phyloP scores from a whole-genome alignment of 176 grass and related monocot species.

The Triticum timopheevii region DNA sequence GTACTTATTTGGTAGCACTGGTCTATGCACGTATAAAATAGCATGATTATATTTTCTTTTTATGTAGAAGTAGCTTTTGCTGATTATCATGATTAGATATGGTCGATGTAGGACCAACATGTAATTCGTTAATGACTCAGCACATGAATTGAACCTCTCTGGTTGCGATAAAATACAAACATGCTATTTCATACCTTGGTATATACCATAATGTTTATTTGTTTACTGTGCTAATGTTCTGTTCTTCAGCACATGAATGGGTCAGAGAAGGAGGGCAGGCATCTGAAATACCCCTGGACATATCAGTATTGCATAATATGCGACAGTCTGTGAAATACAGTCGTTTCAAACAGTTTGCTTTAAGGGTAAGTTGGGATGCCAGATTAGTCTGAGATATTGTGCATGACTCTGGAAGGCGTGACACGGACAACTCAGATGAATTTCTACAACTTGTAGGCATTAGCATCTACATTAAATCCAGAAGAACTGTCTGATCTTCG shows the following conservation, averaged over 20 bases:
- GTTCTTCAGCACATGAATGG: constrained; percentile 81
- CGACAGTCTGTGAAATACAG: constrained; percentile 95
- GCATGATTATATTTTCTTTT: background rate
- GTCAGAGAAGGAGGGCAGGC: constrained; percentile 92
- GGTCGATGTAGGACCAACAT: background rate
- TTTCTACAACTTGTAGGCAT: constrained; percentile 58
- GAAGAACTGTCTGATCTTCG: constrained; percentile 79
- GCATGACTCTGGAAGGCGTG: background rate
- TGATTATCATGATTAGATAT: constrained; percentile 13
- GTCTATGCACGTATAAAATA: background rate
- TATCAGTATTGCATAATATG: constrained; percentile 92
- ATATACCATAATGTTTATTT: background rate
- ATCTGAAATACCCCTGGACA: constrained; percentile 88
- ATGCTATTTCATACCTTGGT: background rate
- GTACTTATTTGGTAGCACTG: constrained; percentile 1
- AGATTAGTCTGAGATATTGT: background rate
- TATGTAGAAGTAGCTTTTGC: constrained; percentile 11
- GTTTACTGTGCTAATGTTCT: constrained; percentile 18
- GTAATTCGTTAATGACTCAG: background rate
- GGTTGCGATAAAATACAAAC: background rate
- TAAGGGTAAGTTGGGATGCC: constrained; percentile 56
- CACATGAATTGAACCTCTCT: background rate
- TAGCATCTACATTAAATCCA: constrained; percentile 76
- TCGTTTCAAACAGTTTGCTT: constrained; percentile 97
- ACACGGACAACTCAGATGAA: background rate